Base-by-base conservation (phyloP, 2,329 filamentous ascomycete genomes). In the Epicoccum sorghinum region DNA sequence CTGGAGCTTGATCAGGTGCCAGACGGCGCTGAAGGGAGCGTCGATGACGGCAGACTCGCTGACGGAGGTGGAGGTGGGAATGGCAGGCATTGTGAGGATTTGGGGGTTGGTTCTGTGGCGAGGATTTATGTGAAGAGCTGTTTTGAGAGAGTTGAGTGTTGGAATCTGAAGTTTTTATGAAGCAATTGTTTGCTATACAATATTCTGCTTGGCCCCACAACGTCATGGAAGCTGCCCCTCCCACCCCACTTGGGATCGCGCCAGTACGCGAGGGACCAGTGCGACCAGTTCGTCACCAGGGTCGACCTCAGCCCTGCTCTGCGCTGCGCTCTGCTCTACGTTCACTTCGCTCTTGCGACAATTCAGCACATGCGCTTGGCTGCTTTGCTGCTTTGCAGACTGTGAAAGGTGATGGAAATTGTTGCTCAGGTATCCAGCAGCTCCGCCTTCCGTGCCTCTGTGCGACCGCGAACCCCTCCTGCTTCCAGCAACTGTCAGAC, bases 1-100 rank as follows among this genome's bases (percentile, higher is more conserved):
- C 73, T 85, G 82, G 35, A 90, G 84, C 81, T 90, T 90, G 83
- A 90, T 87, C 67, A 85, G 80, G 79, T 90, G 87, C 87, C 88
- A 90, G 72, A 89, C 87, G 62, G 83, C 75, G 67, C 82, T 81
- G 71, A 89, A 82, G 30, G 84, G 83, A 33, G 86, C 86, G 64
- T 84, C 80, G 76, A 90, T 89, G 74, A 90, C 86, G 69, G 84
- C 81, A 51, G 83, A 86, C 78, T 89, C 86, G 64, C 80, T 78
- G 67, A 89, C 85, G 24, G 83, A 86, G 66, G 85, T 88, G 55
- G 85, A 85, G 37, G 86, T 89, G 57, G 86, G 86, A 70, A 89
- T 88, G 44, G 58, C 52, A 55, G 52, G 52, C 52, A 55, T 55
- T 32, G 8, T 47, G 41, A 30, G 33, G 46, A 9, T 29, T 7